Percentiles rank a stretch among this genome's conserved stretches.
Evolutionary conservation across 805 yeast species (phyloP).

Genomic region (Ogataea neopini): DNA sequence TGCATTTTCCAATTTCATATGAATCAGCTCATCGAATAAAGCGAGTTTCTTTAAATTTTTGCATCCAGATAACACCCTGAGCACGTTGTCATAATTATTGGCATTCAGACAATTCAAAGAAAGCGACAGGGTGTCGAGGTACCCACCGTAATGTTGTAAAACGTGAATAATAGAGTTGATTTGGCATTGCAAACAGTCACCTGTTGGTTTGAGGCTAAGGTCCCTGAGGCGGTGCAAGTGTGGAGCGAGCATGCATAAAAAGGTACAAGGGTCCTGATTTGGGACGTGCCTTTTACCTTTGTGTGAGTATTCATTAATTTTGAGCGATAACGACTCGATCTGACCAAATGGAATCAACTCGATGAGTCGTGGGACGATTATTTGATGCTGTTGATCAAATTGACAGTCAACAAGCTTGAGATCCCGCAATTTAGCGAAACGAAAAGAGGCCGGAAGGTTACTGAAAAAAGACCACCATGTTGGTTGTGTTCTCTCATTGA

Average conservation of each 20-base stretch:
- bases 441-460: neutral
- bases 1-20: slow-evolving; percentile 19
- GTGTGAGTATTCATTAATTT: slow-evolving; percentile 31
- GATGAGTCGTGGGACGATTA: slow-evolving; percentile 7
- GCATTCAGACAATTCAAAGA: slow-evolving; percentile 23
- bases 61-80: slow-evolving; percentile 6
- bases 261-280: slow-evolving; percentile 2
- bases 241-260: slow-evolving; percentile 19
- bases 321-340: slow-evolving; percentile 16
- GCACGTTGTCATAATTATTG: slow-evolving; percentile 12
- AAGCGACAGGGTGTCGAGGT: slow-evolving; percentile 17
- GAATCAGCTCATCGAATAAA: slow-evolving; percentile 27
- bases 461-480: slow-evolving; percentile 33
- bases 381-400: slow-evolving; percentile 22
- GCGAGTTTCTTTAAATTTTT: slow-evolving; percentile 17
- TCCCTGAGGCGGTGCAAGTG: slow-evolving; percentile 19
- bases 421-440: slow-evolving; percentile 17
- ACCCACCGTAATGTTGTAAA: slow-evolving; percentile 6
- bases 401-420: slow-evolving; percentile 28
- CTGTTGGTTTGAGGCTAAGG: slow-evolving; percentile 27
- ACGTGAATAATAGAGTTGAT: slow-evolving; percentile 19
- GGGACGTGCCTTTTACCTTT: slow-evolving; percentile 20
- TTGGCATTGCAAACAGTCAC: slow-evolving; percentile 33
- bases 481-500: slow-evolving; percentile 25
- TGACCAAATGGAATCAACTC: slow-evolving; percentile 13